Evolutionary conservation across 768 basidiomycete genomes (phyloP).

Genomic region (Mycena pura): DNA sequence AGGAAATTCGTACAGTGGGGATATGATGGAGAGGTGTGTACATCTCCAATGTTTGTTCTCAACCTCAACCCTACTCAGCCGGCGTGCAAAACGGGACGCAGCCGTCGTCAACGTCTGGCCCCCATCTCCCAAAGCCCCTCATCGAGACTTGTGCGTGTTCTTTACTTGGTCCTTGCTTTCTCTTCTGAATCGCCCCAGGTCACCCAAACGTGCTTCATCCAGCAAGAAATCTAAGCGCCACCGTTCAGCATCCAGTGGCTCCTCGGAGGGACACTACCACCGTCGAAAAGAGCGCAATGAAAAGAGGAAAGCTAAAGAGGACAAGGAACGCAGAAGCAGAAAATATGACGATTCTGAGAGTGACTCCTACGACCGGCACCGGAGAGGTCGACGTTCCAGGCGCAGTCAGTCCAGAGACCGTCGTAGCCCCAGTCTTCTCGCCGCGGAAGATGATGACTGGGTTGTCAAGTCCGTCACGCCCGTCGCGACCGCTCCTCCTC

Average conservation of each 20-base stretch:
- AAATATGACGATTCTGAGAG: constrained; percentile 46
- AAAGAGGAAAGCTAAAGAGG: constrained; percentile 60
- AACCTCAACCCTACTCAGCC: constrained; percentile 51
- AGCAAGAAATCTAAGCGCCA: constrained; percentile 68
- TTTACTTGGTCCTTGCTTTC: background rate
- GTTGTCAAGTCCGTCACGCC: constrained; percentile 58
- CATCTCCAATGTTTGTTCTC: background rate
- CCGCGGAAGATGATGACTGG: constrained; percentile 65
- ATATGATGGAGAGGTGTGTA: constrained; percentile 75
- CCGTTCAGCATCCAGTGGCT: constrained; percentile 52
- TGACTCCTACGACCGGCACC: constrained; percentile 43
- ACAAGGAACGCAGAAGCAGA: constrained; percentile 48
- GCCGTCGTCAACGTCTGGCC: constrained; percentile 78
- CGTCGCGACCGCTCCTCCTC: constrained; percentile 26
- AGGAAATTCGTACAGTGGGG: constrained; percentile 42
- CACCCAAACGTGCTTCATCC: constrained; percentile 60
- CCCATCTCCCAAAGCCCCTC: constrained; percentile 73
- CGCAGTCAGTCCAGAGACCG: constrained; percentile 37
- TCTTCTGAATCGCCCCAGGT: constrained; percentile 45
- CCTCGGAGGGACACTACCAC: constrained; percentile 64
- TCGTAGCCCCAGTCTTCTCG: constrained; percentile 38
- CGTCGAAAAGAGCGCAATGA: constrained; percentile 66
- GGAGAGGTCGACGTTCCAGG: constrained; percentile 30
- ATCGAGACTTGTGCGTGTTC: constrained; percentile 59
- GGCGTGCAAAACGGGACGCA: constrained; percentile 68